Conservation (phyloP, 495 filamentous ascomycete species). For the Evansstolkia leycettana region DNA sequence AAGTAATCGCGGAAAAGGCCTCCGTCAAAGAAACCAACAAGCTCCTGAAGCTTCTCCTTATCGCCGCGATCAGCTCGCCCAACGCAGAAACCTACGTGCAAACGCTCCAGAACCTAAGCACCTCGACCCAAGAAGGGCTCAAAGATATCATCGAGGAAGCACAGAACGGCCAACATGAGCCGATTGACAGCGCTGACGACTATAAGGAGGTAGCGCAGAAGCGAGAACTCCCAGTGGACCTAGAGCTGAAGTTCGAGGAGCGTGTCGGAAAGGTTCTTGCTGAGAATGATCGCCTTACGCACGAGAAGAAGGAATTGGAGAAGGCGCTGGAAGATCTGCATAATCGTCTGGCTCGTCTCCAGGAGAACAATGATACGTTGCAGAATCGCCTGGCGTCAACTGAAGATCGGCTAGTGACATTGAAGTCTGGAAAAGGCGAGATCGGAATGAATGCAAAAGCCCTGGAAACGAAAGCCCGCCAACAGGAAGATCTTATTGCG, state of each 20-base stretch:
- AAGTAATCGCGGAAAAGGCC: slow-evolving; percentile 41
- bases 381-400: slow-evolving; percentile 33
- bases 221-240: slow-evolving; percentile 27
- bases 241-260: slow-evolving; percentile 42
- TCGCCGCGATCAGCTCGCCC: slow-evolving; percentile 47
- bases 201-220: slow-evolving; percentile 21
- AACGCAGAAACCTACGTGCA: slow-evolving; percentile 42
- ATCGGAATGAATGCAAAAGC: slow-evolving; percentile 32
- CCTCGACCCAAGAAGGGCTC: slow-evolving; percentile 31
- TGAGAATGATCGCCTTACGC: slow-evolving; percentile 35
- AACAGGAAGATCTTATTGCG: slow-evolving; percentile 45
- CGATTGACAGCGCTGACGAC: slow-evolving; percentile 23
- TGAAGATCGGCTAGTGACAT: slow-evolving; percentile 33
- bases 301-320: slow-evolving; percentile 40
- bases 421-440: slow-evolving; percentile 33
- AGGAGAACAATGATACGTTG: slow-evolving; percentile 44
- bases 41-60: slow-evolving; percentile 51
- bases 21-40: slow-evolving; percentile 35
- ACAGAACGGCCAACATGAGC: slow-evolving; percentile 27
- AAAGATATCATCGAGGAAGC: slow-evolving; percentile 39
- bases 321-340: slow-evolving; percentile 41
- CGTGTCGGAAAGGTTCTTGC: slow-evolving; percentile 39
- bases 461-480: slow-evolving; percentile 32
- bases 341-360: slow-evolving; percentile 42
- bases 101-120: slow-evolving; percentile 35